Conservation (phyloP, 148 eudicot genomes). For the Chenopodium berlandieri region DNA sequence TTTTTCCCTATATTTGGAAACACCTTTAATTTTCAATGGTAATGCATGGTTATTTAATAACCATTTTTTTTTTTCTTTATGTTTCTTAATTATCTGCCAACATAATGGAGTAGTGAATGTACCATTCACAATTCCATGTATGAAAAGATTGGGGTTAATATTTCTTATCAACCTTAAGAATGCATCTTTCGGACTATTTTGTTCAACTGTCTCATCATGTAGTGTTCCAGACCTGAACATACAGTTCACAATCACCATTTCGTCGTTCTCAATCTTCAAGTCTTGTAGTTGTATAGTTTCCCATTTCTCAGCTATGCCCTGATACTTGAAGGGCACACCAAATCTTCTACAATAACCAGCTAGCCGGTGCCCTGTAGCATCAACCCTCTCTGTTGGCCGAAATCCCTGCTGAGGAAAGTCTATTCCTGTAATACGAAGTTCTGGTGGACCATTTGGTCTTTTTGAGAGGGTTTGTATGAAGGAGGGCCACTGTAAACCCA, state of each 20-base stretch:
- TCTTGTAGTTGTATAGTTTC: conserved; percentile 33
- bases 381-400: conserved; percentile 36
- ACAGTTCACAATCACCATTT: conserved; percentile 46
- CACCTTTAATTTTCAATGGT: too few species aligned
- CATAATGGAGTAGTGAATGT: conserved; percentile 37
- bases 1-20: too few species aligned
- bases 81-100: too few species aligned
- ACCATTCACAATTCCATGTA: conserved; percentile 50
- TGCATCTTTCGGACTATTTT: conserved; percentile 40
- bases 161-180: conserved; percentile 39
- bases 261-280: conserved; percentile 31
- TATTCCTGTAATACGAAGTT: conserved; percentile 43
- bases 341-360: conserved; percentile 40
- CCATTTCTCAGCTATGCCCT: conserved; percentile 42
- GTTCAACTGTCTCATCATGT: conserved; percentile 40
- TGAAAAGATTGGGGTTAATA: conserved; percentile 45
- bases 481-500: conserved; percentile 48
- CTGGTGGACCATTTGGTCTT: conserved; percentile 37
- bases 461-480: conserved; percentile 34
- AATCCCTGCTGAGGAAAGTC: conserved; percentile 50
- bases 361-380: conserved; percentile 42
- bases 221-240: conserved; percentile 35
- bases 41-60: too few species aligned
- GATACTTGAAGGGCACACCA: conserved; percentile 41
- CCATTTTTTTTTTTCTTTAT: too few species aligned